Conservation (phyloP, 306 rosid species). For the Cucumis hystrix region DNA sequence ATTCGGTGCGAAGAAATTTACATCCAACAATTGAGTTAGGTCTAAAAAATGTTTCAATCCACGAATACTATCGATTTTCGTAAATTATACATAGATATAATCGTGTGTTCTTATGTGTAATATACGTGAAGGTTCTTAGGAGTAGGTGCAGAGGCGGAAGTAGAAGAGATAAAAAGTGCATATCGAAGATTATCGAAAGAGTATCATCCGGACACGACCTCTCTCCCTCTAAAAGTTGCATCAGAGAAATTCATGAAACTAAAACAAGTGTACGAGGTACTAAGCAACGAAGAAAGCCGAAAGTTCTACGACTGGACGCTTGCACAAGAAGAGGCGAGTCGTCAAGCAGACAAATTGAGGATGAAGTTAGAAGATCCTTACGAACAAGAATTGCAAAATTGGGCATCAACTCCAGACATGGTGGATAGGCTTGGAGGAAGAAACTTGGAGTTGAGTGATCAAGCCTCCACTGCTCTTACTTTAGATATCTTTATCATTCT, state of each 20-base stretch:
- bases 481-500: slow-evolving; percentile 48
- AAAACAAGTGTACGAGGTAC: slow-evolving; percentile 49
- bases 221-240: slow-evolving; percentile 72
- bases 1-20: no score
- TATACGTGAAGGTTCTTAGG: slow-evolving; percentile 52
- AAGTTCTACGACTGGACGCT: slow-evolving; percentile 83
- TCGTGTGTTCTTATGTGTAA: not conserved
- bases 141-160: slow-evolving; percentile 43
- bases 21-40: no score
- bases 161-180: slow-evolving; percentile 75
- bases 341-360: slow-evolving; percentile 54
- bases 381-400: slow-evolving; percentile 23
- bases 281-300: slow-evolving; percentile 55
- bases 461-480: slow-evolving; percentile 63
- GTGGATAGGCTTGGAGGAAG: slow-evolving; percentile 71
- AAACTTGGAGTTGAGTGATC: slow-evolving; percentile 72
- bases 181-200: slow-evolving; percentile 72
- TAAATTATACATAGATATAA: no score
- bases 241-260: slow-evolving; percentile 69
- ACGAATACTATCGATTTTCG: no score
- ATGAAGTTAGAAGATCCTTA: slow-evolving; percentile 68
- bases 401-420: slow-evolving; percentile 54
- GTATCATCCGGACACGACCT: slow-evolving; percentile 96
- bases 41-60: no score
- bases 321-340: slow-evolving; percentile 78